These are phyloP conservation scores for Aspergillus sp. DNA, from an alignment of 2,329 filamentous ascomycete species.

Conservation along the genomic window DNA sequence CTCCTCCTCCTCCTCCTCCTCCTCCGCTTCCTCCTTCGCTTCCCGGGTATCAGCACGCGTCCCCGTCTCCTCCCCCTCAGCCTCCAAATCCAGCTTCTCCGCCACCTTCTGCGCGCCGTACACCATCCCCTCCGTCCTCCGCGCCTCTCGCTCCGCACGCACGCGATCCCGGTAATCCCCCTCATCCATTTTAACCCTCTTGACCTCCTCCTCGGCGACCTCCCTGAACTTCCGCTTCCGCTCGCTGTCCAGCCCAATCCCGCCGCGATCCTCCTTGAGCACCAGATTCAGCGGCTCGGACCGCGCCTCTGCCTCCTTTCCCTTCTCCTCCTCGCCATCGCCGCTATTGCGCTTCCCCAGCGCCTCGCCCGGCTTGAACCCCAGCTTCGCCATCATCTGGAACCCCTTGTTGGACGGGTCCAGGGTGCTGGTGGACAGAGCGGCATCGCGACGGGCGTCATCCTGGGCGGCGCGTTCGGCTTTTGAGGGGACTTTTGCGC, in stretches of 20 bases:
- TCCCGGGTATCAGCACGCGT: conserved; percentile 9
- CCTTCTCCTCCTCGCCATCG: conserved; percentile 3
- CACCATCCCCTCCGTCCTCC: conserved; percentile 58
- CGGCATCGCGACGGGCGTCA: conserved; percentile 61
- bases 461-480: conserved; percentile 70
- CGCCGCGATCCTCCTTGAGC: conserved; percentile 69
- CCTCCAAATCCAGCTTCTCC: conserved; percentile 61
- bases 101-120: conserved; percentile 73
- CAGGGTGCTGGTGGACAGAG: conserved; percentile 65
- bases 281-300: conserved; percentile 67
- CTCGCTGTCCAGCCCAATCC: conserved; percentile 75
- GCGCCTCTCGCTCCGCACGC: conserved; percentile 59
- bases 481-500: conserved; percentile 62
- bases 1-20: conserved; percentile 4
- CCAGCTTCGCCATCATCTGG: conserved; percentile 95
- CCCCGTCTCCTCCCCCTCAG: conserved; percentile 8
- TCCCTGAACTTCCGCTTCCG: conserved; percentile 68
- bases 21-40: conserved; percentile 3
- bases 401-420: conserved; percentile 73
- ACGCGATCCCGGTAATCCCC: conserved; percentile 65
- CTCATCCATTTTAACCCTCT: conserved; percentile 55
- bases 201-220: conserved; percentile 48
- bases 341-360: conserved; percentile 53
- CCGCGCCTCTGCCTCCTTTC: conserved; percentile 28
- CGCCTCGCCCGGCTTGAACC: conserved; percentile 66